Evolutionary conservation across 352 stramenopile genomes (phyloP).

Genomic region (Globisporangium megalacanthum): DNA sequence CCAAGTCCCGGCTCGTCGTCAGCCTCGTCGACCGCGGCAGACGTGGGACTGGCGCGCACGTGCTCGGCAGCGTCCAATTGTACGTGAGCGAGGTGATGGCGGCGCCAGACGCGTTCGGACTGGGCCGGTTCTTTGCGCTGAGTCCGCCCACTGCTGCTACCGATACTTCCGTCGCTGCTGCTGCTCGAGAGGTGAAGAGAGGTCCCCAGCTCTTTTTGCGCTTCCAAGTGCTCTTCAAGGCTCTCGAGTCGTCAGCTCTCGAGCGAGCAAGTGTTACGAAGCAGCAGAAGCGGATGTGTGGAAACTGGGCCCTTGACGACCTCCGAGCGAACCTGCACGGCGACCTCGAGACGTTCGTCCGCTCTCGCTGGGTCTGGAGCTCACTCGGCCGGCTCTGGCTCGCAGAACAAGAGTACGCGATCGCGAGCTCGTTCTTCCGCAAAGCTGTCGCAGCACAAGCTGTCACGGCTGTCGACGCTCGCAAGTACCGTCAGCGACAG

Average conservation of each 20-base stretch:
- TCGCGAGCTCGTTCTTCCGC: conserved; percentile 41
- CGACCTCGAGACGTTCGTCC: conserved; percentile 44
- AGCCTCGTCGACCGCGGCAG: conserved; percentile 35
- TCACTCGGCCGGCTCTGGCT: conserved; percentile 34
- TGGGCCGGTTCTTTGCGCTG: conserved; percentile 18
- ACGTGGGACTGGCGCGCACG: conserved; percentile 12
- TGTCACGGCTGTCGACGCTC: neutral
- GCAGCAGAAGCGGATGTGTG: conserved; percentile 14
- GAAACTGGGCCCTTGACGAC: conserved; percentile 42
- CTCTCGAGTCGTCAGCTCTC: neutral
- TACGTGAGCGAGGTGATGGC: conserved; percentile 32
- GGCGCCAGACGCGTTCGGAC: conserved; percentile 11
- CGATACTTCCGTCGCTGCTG: neutral
- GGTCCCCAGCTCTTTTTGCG: conserved; percentile 13
- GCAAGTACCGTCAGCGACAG: neutral
- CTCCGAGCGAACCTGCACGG: conserved; percentile 37
- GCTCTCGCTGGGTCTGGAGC: conserved; percentile 55
- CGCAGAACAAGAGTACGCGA: conserved; percentile 32
- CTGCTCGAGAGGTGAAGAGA: conserved; percentile 11
- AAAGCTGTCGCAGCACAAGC: conserved; percentile 17
- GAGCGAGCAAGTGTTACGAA: neutral
- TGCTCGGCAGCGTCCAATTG: conserved; percentile 35
- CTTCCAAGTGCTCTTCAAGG: conserved; percentile 10
- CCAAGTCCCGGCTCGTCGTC: conserved; percentile 31
- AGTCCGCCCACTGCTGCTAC: neutral